phyloP scores from a whole-genome alignment of 179 eudicot species.

The Beta corolliflora region DNA sequence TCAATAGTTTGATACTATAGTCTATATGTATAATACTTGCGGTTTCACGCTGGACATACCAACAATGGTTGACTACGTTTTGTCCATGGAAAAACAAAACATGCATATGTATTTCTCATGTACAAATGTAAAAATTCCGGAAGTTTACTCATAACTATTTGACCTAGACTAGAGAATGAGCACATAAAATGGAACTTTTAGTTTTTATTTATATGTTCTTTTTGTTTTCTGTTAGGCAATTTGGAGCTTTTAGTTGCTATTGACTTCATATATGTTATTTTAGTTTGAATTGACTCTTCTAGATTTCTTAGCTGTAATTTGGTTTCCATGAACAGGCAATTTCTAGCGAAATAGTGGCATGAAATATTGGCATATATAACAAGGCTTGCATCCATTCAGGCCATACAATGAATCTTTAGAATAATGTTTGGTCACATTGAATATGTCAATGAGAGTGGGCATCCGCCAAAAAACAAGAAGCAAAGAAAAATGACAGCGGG shows the following conservation, averaged over 20 bases:
- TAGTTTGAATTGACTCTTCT: constrained; percentile 2
- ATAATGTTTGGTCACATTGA: no score
- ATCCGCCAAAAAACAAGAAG: no score
- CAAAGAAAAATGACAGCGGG: no score
- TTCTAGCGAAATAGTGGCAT: background rate
- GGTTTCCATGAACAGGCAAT: background rate
- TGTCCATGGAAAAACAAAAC: no score
- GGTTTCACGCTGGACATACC: no score
- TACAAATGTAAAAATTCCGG: background rate
- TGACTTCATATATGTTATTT: background rate
- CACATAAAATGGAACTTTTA: background rate
- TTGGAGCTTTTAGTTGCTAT: background rate
- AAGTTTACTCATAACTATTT: background rate
- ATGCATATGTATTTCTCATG: background rate
- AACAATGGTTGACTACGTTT: no score
- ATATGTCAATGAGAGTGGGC: no score
- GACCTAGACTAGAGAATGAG: background rate
- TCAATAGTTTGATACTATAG: no score
- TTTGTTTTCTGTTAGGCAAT: no score
- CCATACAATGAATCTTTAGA: background rate
- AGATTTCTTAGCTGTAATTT: background rate
- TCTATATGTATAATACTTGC: no score
- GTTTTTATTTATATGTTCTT: no score
- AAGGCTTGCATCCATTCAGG: background rate
- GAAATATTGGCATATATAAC: background rate